These are phyloP conservation scores for Kurtzmaniella quercitrusa DNA, from an alignment of 1,139 yeast species.

Conservation along the genomic window DNA sequence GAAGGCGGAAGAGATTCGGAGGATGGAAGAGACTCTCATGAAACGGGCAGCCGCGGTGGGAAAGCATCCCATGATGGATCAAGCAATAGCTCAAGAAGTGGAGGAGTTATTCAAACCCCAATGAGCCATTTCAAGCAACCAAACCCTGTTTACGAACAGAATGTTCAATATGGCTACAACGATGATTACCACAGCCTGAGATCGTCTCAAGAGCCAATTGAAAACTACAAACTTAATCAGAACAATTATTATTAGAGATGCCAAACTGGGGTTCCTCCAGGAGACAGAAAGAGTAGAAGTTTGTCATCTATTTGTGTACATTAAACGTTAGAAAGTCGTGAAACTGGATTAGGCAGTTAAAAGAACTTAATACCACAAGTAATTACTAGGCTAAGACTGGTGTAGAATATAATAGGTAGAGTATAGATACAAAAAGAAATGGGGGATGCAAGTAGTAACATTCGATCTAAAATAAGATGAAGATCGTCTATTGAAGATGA, in stretches of 20 bases:
- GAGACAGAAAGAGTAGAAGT: too few relatives aligned
- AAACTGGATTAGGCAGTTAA: neutral
- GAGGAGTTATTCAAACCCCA: neutral
- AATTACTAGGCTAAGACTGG: neutral
- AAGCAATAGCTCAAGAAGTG: neutral
- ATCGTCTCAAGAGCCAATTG: constrained; percentile 8
- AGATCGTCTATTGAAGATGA: too few relatives aligned
- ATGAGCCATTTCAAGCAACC: constrained; percentile 6
- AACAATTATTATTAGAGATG: constrained; percentile 2
- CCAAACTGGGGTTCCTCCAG: too few relatives aligned
- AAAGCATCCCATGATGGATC: too few relatives aligned
- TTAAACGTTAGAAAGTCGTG: neutral
- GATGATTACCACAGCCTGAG: constrained; percentile 7
- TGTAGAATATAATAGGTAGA: too few relatives aligned
- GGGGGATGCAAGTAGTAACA: too few relatives aligned
- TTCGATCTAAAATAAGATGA: too few relatives aligned
- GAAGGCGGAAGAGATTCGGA: neutral
- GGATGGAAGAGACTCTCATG: neutral
- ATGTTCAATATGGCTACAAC: constrained; percentile 6
- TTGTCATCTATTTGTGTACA: neutral
- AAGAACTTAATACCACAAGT: neutral
- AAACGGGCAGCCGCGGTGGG: neutral
- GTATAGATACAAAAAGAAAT: too few relatives aligned
- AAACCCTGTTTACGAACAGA: constrained; percentile 7
- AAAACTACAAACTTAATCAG: constrained; percentile 5